These are phyloP conservation scores for Colletotrichum sp. DNA, from an alignment of 2,329 filamentous ascomycete species.

Conservation along the genomic window DNA sequence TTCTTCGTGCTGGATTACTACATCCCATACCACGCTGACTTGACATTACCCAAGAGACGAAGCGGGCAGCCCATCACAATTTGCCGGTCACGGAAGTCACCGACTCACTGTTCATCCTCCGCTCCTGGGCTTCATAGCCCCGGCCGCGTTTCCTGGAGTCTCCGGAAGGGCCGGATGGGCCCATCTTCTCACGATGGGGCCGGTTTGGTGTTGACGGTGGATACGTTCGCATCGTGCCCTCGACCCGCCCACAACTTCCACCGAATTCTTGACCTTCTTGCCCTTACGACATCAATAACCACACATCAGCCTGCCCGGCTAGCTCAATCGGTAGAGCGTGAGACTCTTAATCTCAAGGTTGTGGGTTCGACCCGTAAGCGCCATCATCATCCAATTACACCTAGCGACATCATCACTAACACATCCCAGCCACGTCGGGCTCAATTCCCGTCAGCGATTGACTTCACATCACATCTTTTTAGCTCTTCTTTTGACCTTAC, in stretches of 20 bases:
- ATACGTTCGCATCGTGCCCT: neutral
- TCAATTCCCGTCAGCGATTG: conserved; percentile 18
- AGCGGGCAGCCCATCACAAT: rapidly evolving
- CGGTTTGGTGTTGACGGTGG: neutral
- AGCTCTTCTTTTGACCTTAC: no score
- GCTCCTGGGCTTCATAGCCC: no score
- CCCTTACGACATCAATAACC: no score
- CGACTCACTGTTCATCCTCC: neutral
- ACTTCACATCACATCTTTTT: neutral
- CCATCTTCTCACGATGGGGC: neutral
- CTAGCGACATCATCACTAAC: neutral
- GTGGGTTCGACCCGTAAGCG: conserved; percentile 50
- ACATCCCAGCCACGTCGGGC: conserved; percentile 14
- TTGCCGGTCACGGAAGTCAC: neutral
- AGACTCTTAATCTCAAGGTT: conserved; percentile 71
- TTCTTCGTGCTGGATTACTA: neutral
- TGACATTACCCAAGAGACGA: rapidly evolving
- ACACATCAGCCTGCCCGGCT: no score
- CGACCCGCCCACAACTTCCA: neutral
- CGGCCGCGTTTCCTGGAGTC: neutral
- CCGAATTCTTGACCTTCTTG: neutral
- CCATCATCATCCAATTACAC: neutral
- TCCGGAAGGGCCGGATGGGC: neutral
- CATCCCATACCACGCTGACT: neutral
- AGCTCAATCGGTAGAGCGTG: conserved; percentile 77